Evolutionary conservation across 2,329 filamentous ascomycete species (phyloP), one percentile per base, ranked within the genome.

Genomic region (Cladosporium halotolerans): DNA sequence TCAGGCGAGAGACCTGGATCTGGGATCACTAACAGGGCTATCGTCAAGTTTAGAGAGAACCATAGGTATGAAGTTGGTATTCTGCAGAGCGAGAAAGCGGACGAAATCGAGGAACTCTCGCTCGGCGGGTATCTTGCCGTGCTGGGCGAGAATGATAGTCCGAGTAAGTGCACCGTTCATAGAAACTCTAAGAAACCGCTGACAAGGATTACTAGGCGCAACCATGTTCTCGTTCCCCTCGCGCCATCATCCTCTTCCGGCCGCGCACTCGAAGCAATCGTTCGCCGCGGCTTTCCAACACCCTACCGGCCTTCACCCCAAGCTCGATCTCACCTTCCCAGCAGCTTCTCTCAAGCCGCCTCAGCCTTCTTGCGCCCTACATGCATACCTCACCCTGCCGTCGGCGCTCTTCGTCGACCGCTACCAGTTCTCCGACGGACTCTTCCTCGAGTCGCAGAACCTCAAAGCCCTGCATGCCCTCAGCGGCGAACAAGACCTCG

Each of bases 171-270:
- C 13, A 31, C 13, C 23, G n/a, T 18, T n/a, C 16, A n/a, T n/a
- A 3, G 4, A 45, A 14, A 18, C 9, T 5, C 32, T 14, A 31
- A 33, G 23, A 41, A 4, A 4, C 4, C 9, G 40, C 39, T 53
- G 13, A 54, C 32, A 3, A 23, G 16, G 5, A 0, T n/a, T 4
- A 28, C 9, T 28, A 80, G 86, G 86, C 38, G 79, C 87, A 2
- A 87, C 88, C 0, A 75, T 92, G 43, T 96, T 97, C 73, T 83
- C 87, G 41, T 93, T 95, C 60, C 84, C 88, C 2, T 83, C 89
- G 2, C 83, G 90, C 0, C 91, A 96, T 69, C 82, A 86, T 60
- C 74, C 79, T 10, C 71, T 80, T 11, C 68, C 72, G 2, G 33
- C 55, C 23, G 58, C 63, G 47, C 63, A 70, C 1, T 61, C 65